These are phyloP conservation scores for Talaromyces pinophilus DNA, from an alignment of 2,329 filamentous ascomycete species.

Conservation along the genomic window DNA sequence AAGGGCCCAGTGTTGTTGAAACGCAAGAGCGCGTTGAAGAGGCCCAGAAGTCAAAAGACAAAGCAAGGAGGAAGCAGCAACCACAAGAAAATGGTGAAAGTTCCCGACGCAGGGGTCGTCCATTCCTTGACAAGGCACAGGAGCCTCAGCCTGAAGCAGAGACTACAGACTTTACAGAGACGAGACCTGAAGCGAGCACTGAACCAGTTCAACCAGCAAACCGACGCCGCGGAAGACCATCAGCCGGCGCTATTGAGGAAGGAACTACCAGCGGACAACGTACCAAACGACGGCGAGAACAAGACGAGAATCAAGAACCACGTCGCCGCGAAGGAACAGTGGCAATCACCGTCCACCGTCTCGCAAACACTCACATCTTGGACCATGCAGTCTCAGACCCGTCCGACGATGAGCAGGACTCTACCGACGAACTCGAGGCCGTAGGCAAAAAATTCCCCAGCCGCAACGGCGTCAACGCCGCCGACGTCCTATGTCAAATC, in stretches of 20 bases:
- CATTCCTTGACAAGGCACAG: conserved; percentile 18
- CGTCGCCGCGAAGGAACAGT: conserved; percentile 37
- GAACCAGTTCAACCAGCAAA: conserved; percentile 6
- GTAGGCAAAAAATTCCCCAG: conserved; percentile 42
- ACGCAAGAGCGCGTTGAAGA: neutral
- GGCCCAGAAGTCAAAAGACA: neutral
- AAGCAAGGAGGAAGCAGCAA: conserved; percentile 5
- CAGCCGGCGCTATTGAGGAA: neutral
- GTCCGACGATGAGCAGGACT: conserved; percentile 26
- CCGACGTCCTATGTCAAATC: conserved; percentile 54
- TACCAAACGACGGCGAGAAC: conserved; percentile 14
- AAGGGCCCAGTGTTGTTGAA: neutral
- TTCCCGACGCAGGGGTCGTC: conserved; percentile 19
- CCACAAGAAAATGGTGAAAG: conserved; percentile 24
- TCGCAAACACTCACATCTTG: conserved; percentile 39
- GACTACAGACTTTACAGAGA: conserved; percentile 24
- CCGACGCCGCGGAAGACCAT: conserved; percentile 19
- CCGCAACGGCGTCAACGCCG: conserved; percentile 51
- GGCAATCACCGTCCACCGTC: conserved; percentile 45
- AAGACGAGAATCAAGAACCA: neutral
- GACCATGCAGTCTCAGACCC: conserved; percentile 26
- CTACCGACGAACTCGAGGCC: conserved; percentile 31
- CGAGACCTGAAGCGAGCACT: neutral
- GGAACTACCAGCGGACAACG: neutral
- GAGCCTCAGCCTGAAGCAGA: conserved; percentile 24